These are phyloP conservation scores for Colletotrichum horii DNA, from an alignment of 2,329 filamentous ascomycete species.

Conservation along the genomic window DNA sequence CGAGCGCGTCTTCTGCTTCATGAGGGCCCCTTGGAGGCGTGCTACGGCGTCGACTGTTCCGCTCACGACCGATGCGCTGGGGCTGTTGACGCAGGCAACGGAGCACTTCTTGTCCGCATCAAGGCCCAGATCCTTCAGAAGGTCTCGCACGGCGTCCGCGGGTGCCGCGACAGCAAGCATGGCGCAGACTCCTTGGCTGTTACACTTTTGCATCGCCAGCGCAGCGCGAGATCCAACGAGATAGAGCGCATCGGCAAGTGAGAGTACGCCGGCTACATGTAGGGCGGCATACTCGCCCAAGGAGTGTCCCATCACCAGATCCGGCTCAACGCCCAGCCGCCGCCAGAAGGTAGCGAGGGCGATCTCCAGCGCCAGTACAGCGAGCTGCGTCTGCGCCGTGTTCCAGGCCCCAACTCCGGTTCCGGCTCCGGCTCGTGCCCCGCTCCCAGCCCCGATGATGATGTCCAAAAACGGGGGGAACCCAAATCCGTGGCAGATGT, in stretches of 20 bases:
- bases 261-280: conserved; percentile 33
- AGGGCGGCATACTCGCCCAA: conserved; percentile 41
- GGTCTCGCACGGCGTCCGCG: background rate
- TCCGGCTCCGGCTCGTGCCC: background rate
- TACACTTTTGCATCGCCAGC: conserved; percentile 41
- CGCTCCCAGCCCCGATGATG: conserved; percentile 29
- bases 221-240: conserved; percentile 65
- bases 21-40: background rate
- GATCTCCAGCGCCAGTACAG: conserved; percentile 37
- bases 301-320: conserved; percentile 38
- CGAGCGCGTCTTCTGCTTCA: conserved; percentile 29
- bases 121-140: background rate
- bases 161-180: background rate
- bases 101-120: background rate
- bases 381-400: conserved; percentile 37
- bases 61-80: conserved; percentile 65
- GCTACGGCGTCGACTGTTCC: conserved; percentile 31
- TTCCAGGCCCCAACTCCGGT: background rate
- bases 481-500: conserved; percentile 30
- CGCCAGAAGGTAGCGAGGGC: conserved; percentile 35
- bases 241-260: conserved; percentile 50
- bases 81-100: conserved; percentile 68
- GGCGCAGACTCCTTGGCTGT: background rate
- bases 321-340: conserved; percentile 31
- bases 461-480: conserved; percentile 44